A percentile compares a stretch with the other conserved stretches of the same genome.
These are phyloP conservation scores for Cercis canadensis DNA, from an alignment of 306 rosid genomes.

Conservation along the genomic window DNA sequence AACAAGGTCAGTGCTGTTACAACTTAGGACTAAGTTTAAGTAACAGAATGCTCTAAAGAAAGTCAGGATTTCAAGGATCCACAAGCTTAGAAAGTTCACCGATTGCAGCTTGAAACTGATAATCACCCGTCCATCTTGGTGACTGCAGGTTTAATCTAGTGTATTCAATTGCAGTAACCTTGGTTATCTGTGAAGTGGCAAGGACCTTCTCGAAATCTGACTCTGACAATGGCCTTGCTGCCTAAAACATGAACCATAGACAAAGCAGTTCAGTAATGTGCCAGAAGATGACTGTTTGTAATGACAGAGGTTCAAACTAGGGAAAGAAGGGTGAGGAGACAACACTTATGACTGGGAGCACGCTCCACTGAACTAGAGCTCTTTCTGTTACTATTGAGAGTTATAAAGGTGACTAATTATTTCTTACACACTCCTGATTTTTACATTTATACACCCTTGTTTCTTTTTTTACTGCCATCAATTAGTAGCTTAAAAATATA, in stretches of 20 bases:
- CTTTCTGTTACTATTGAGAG: not conserved
- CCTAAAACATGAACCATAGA: slow-evolving; percentile 40
- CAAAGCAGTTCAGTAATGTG: not conserved
- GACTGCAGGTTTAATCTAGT: slow-evolving; percentile 54
- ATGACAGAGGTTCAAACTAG: no score
- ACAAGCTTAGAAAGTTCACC: slow-evolving; percentile 78
- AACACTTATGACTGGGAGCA: no score
- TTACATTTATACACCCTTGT: not conserved
- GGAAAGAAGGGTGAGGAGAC: no score
- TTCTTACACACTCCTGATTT: not conserved
- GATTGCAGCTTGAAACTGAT: slow-evolving; percentile 77
- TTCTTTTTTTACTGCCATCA: not conserved
- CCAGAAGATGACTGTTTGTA: no score
- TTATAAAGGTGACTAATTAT: slow-evolving; percentile 16
- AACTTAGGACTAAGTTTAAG: slow-evolving; percentile 35
- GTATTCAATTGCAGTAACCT: slow-evolving; percentile 62
- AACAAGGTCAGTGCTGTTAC: slow-evolving; percentile 34
- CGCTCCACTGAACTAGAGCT: no score
- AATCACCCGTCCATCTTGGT: slow-evolving; percentile 61
- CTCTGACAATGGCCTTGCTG: slow-evolving; percentile 53
- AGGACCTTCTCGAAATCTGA: slow-evolving; percentile 61
- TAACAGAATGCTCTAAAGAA: slow-evolving; percentile 27
- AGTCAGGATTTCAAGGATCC: slow-evolving; percentile 53
- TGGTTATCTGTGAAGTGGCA: slow-evolving; percentile 53
- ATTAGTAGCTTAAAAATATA: no score